Conservation (phyloP, 2,329 filamentous ascomycete species). For the Penicillium sp. region DNA sequence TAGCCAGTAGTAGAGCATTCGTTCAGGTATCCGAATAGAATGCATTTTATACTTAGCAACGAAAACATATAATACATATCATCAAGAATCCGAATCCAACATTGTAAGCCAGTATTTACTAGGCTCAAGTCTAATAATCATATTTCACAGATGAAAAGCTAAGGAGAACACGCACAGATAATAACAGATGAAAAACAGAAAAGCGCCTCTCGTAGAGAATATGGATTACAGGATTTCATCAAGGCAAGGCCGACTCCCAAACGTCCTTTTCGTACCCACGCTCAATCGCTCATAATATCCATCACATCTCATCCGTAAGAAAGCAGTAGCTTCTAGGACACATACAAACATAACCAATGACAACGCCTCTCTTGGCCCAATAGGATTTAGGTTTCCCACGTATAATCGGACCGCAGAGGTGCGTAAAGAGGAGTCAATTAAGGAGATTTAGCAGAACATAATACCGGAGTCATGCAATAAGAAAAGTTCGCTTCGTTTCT, state of each 20-base stretch:
- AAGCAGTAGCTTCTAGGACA: constrained; percentile 2
- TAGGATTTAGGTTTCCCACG: background rate
- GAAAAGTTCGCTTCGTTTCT: background rate
- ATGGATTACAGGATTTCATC: constrained; percentile 18
- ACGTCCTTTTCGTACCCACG: background rate
- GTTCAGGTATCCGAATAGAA: background rate
- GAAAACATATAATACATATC: background rate
- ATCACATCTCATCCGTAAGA: constrained; percentile 2
- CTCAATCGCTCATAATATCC: constrained; percentile 17
- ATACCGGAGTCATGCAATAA: background rate
- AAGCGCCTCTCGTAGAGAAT: constrained; percentile 14
- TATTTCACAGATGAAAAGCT: constrained; percentile 23
- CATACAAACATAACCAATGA: constrained; percentile 12
- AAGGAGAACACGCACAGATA: constrained; percentile 2
- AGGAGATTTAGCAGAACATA: background rate
- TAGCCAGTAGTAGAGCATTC: background rate
- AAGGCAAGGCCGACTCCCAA: constrained; percentile 7
- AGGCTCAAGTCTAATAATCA: constrained; percentile 21
- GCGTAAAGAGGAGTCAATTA: background rate
- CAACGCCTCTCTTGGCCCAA: background rate
- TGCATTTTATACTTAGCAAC: background rate
- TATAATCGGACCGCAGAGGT: background rate
- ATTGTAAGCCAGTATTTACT: constrained; percentile 13
- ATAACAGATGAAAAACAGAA: constrained; percentile 1
- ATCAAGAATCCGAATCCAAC: background rate